Conservation (phyloP, 1,139 yeast genomes). For the Geotrichum cucujoidarum region DNA sequence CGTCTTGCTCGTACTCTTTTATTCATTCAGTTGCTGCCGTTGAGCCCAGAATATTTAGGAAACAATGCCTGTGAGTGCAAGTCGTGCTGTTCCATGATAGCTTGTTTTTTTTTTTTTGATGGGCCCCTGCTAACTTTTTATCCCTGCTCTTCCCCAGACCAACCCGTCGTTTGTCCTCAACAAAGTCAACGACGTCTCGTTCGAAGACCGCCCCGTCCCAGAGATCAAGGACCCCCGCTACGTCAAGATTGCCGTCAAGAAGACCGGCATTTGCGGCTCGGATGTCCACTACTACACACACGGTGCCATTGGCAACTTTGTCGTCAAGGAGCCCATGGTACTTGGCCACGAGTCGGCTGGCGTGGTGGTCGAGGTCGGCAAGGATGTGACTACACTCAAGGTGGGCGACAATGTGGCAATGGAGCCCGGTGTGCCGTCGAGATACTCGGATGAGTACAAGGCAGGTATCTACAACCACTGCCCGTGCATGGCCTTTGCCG, state of each 20-base stretch:
- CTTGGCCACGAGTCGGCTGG: constrained; percentile 78
- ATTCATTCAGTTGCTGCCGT: too few relatives aligned
- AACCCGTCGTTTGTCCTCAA: constrained; percentile 71
- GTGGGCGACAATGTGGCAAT: constrained; percentile 50
- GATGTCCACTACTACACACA: constrained; percentile 80
- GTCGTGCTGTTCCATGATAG: background rate
- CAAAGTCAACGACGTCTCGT: constrained; percentile 56
- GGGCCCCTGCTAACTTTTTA: background rate
- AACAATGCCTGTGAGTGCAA: too few relatives aligned
- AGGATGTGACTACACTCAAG: constrained; percentile 45
- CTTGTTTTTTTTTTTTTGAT: background rate
- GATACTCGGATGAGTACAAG: constrained; percentile 68
- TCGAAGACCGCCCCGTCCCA: constrained; percentile 66
- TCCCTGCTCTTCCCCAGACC: constrained; percentile 11
- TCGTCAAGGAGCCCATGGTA: constrained; percentile 36
- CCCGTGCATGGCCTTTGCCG: constrained; percentile 81
- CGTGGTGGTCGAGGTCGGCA: constrained; percentile 60
- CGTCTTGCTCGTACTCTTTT: too few relatives aligned
- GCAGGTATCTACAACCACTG: constrained; percentile 74
- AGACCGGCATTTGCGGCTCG: constrained; percentile 85
- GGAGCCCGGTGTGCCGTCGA: constrained; percentile 80
- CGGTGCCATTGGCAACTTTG: constrained; percentile 63
- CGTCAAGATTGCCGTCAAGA: constrained; percentile 68
- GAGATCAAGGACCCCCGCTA: constrained; percentile 55
- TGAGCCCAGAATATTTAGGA: too few relatives aligned